phyloP scores from a whole-genome alignment of 345 rosid genomes.

The Erucastrum elatum region DNA sequence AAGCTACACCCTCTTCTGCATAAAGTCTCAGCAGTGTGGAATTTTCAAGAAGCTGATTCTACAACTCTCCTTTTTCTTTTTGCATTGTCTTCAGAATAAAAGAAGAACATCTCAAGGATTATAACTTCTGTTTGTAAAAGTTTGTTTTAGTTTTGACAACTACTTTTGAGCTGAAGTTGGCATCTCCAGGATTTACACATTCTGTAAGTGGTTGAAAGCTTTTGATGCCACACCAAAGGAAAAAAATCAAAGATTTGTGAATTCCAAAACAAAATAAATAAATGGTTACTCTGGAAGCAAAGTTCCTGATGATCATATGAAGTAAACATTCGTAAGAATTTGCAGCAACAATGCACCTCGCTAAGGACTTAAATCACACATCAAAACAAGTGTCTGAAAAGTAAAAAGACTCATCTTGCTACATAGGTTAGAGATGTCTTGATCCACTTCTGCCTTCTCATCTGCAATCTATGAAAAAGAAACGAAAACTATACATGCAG shows the following conservation, averaged over 20 bases:
- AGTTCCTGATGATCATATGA: background rate
- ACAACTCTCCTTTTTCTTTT: background rate
- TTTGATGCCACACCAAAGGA: background rate
- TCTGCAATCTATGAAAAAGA: background rate
- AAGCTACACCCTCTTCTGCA: background rate
- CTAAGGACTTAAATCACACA: background rate
- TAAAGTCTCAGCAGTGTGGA: conserved; percentile 16
- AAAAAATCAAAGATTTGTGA: background rate
- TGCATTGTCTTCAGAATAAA: conserved; percentile 18
- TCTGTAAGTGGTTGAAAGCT: background rate
- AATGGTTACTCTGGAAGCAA: background rate
- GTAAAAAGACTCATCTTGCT: background rate
- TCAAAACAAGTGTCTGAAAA: background rate
- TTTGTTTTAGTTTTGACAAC: conserved; percentile 11
- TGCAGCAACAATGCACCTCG: background rate
- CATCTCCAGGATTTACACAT: background rate
- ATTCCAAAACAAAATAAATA: background rate
- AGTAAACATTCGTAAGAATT: background rate
- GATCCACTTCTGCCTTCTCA: background rate
- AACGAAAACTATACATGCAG: background rate
- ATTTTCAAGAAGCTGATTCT: background rate
- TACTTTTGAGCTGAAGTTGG: background rate
- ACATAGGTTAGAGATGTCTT: background rate
- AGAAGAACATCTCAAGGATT: conserved; percentile 22
- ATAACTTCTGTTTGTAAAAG: conserved; percentile 2